Base-by-base conservation (phyloP, 2,329 filamentous ascomycete species). In the Westerdykella aurantiaca region DNA sequence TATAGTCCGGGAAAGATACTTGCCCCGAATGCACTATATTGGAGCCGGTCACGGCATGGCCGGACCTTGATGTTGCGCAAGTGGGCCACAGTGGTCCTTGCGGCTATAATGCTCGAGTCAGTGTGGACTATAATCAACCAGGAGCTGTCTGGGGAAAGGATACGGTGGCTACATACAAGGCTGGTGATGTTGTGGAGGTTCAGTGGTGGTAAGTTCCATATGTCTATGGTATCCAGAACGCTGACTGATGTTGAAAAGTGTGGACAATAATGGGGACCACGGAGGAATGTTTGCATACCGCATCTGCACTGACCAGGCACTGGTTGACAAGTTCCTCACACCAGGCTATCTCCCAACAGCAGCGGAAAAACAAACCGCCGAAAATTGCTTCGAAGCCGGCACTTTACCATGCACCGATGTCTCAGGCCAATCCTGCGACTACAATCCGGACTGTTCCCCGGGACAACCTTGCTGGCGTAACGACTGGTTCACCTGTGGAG, bases 11-110 rank as follows among this genome's bases (percentile, higher is more conserved):
- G 34, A 48, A 49, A 21, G 61, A 63, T 34, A 63, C 61, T 7
- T 64, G 61, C 50, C 61, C 61, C 9, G 61, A 64, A 40, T 64
- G 61, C 43, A 61, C 60, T 2, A 64, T 64, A 22, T 51, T 63
- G 6, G 61, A 64, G 39, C 60, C 61, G 0, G 61, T 64, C 5
- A 57, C 58, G 13, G 53, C 61, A 2, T 65, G 61, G 61, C 61
- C 61, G 4, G 56, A 61, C 34, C 50, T 64, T 12, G 48, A 57
- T 21, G 43, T 52, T 12, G 60, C 59, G 11, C 25, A 50, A 38
- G 60, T 65, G 2, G 60, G 59, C 23, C 61, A 59, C 14, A 58
- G 52, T 21, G 61, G 61, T 6, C 61, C 61, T 29, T 65, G 61
- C 31, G 61, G 61, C 13, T 65, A 65, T 48, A 65, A 65, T 21